Conservation (phyloP, 768 basidiomycete genomes). For the Candolleomyces efflorescens region DNA sequence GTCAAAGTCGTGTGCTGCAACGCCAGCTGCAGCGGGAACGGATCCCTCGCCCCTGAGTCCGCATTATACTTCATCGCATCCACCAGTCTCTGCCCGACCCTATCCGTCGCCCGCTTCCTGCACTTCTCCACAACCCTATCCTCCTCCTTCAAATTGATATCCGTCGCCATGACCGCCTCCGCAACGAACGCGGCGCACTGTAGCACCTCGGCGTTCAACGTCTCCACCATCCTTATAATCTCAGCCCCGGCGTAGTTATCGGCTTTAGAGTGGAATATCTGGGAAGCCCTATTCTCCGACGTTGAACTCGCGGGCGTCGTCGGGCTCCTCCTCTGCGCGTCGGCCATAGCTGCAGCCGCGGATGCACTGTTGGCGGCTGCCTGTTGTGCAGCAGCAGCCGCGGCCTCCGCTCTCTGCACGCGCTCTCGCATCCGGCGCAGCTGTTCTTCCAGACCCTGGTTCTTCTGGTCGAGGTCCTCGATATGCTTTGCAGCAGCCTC, state of each 20-base stretch:
- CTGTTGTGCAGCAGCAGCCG: not conserved
- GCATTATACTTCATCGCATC: constrained; percentile 1
- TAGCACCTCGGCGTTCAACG: constrained; percentile 45
- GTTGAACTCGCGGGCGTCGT: too few species aligned
- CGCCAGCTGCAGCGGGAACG: constrained; percentile 5
- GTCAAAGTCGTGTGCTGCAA: constrained; percentile 1
- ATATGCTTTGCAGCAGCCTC: constrained; percentile 2
- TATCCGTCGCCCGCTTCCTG: not conserved
- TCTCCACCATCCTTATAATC: constrained; percentile 32
- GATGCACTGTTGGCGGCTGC: not conserved
- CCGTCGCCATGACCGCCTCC: constrained; percentile 19
- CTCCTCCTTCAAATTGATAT: not conserved
- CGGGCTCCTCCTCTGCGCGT: not conserved
- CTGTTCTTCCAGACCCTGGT: not conserved
- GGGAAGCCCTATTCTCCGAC: not conserved
- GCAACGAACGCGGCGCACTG: constrained; percentile 44
- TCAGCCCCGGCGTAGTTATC: constrained; percentile 43
- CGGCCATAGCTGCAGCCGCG: not conserved
- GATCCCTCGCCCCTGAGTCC: not conserved
- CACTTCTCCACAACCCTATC: not conserved
- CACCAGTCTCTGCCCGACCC: not conserved
- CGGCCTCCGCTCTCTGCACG: not conserved
- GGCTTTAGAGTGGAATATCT: constrained; percentile 39
- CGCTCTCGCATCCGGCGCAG: not conserved
- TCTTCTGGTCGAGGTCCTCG: not conserved